Evolutionary conservation across 257 asterid genomes (phyloP).

Genomic region (Verbascum thapsus): DNA sequence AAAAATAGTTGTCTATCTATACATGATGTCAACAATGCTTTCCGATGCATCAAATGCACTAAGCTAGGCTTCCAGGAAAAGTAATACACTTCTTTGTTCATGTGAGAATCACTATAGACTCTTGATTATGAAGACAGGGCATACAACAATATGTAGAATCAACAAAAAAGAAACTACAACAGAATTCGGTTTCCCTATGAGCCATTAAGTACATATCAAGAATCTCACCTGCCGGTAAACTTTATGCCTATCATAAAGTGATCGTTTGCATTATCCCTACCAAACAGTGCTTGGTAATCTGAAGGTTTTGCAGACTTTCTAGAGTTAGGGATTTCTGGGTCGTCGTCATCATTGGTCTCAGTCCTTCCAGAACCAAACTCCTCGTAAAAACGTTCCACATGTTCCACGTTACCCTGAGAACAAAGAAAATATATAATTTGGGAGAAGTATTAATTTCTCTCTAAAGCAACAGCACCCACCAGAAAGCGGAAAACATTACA

Average conservation of each 20-base stretch:
- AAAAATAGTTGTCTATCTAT: not conserved
- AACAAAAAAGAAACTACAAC: slow-evolving; percentile 18
- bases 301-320: slow-evolving; percentile 67
- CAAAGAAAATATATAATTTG: not conserved
- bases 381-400: slow-evolving; percentile 68
- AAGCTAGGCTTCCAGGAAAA: not conserved
- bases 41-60: not conserved
- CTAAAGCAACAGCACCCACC: slow-evolving; percentile 6
- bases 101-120: slow-evolving; percentile 1
- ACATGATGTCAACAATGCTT: not conserved
- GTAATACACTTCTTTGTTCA: not conserved
- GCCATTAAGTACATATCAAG: slow-evolving; percentile 15
- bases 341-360: slow-evolving; percentile 50
- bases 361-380: slow-evolving; percentile 72
- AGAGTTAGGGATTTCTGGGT: slow-evolving; percentile 45
- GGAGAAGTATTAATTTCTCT: not conserved
- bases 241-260: slow-evolving; percentile 87
- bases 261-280: slow-evolving; percentile 73
- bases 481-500: slow-evolving; percentile 4
- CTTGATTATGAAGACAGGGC: not conserved
- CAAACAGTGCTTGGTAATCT: slow-evolving; percentile 77
- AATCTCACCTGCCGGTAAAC: slow-evolving; percentile 68
- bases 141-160: slow-evolving; percentile 7
- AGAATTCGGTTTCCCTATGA: slow-evolving; percentile 26
- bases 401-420: slow-evolving; percentile 63